A percentile compares a stretch with the other conserved stretches of the same genome.
Evolutionary conservation across 73 alveolate genomes (phyloP).

Genomic region (Uronychia setigera): DNA sequence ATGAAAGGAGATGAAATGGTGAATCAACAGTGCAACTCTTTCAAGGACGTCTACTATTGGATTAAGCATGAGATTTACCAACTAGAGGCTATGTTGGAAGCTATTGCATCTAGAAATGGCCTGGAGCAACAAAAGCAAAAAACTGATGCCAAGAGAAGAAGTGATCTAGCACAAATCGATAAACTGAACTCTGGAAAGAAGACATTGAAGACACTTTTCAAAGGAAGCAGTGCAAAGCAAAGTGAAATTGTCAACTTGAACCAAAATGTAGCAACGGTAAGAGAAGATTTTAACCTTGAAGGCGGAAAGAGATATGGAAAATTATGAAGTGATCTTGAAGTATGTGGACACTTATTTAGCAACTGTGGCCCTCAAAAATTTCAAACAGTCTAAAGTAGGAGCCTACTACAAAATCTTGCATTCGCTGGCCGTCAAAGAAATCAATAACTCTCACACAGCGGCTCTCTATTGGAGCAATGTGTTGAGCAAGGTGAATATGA

Average conservation of each 20-base stretch:
- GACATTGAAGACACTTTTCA: slow-evolving; percentile 32
- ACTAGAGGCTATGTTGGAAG: slow-evolving; percentile 31
- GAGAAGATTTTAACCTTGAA: background rate
- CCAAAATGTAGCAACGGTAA: slow-evolving; percentile 2
- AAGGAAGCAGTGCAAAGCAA: slow-evolving; percentile 32
- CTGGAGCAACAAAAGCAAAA: background rate
- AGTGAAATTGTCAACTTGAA: slow-evolving; percentile 12
- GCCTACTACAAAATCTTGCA: slow-evolving; percentile 34
- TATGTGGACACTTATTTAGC: slow-evolving; percentile 16
- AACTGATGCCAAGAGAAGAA: slow-evolving; percentile 18
- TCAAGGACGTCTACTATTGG: slow-evolving; percentile 16
- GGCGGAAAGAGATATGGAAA: slow-evolving; percentile 31
- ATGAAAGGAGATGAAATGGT: slow-evolving; percentile 1
- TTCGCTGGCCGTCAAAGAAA: slow-evolving; percentile 2
- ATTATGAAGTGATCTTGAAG: slow-evolving; percentile 10
- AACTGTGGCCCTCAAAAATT: slow-evolving; percentile 17
- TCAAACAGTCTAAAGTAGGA: slow-evolving; percentile 26
- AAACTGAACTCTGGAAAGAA: slow-evolving; percentile 43
- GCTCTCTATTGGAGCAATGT: slow-evolving; percentile 26
- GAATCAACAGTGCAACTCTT: slow-evolving; percentile 10
- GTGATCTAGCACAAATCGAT: slow-evolving; percentile 19
- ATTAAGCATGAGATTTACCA: slow-evolving; percentile 13
- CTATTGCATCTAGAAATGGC: slow-evolving; percentile 25
- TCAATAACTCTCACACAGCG: slow-evolving; percentile 8
- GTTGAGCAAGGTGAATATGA: background rate